Conservation (phyloP, 768 basidiomycete genomes). For the Tylopilus rubrobrunneus region DNA sequence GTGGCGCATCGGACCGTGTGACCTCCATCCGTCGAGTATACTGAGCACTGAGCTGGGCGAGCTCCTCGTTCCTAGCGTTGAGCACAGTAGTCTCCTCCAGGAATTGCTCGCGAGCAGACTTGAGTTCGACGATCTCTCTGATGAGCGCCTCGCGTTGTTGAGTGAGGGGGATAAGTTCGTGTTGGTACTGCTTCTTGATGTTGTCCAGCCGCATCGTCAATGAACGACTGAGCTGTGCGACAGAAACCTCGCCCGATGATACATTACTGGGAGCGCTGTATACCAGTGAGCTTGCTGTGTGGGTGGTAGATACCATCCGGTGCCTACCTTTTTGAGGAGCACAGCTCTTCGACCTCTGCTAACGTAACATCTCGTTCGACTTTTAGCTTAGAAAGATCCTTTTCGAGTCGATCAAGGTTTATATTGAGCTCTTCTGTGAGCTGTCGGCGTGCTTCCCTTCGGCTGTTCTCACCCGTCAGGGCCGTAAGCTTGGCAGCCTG, state of each 20-base stretch:
- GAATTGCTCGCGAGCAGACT: slow-evolving; percentile 79
- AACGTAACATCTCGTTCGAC: slow-evolving; percentile 89
- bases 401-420: slow-evolving; percentile 75
- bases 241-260: slow-evolving; percentile 34
- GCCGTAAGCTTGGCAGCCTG: slow-evolving; percentile 85
- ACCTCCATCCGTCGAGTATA: slow-evolving; percentile 75
- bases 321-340: slow-evolving; percentile 64
- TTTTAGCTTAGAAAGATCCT: slow-evolving; percentile 80
- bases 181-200: slow-evolving; percentile 83
- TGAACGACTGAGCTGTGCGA: slow-evolving; percentile 54
- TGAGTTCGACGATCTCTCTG: slow-evolving; percentile 84
- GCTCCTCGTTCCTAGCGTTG: slow-evolving; percentile 88
- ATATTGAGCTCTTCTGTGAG: slow-evolving; percentile 74
- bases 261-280: slow-evolving; percentile 26
- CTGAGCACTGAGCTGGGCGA: slow-evolving; percentile 82
- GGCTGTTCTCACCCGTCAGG: slow-evolving; percentile 73
- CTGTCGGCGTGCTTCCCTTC: slow-evolving; percentile 76
- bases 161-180: slow-evolving; percentile 80
- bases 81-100: slow-evolving; percentile 90
- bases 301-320: slow-evolving; percentile 1
- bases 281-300: slow-evolving; percentile 22
- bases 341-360: slow-evolving; percentile 91
- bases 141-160: slow-evolving; percentile 74
- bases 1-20: slow-evolving; percentile 16
- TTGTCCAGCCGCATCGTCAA: slow-evolving; percentile 82